Evolutionary conservation across 768 basidiomycete genomes (phyloP).

Genomic region (Pholiota microspora): DNA sequence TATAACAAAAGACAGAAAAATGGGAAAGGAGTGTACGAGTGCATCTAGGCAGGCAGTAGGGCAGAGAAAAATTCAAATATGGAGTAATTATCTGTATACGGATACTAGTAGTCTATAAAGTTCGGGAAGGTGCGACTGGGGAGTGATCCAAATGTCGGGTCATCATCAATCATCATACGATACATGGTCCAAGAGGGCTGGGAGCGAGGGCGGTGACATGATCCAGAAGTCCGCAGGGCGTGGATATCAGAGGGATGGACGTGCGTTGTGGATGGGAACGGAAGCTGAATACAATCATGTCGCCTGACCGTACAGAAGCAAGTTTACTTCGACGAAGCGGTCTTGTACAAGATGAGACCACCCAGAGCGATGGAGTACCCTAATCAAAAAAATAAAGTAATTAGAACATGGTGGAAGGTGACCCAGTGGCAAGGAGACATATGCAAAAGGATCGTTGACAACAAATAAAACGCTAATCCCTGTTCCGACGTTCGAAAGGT

Average conservation of each 20-base stretch:
- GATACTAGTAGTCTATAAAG: neutral
- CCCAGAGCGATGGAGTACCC: slow-evolving; percentile 87
- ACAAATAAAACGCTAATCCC: neutral
- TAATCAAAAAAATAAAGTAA: slow-evolving; percentile 20
- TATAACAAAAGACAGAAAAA: neutral
- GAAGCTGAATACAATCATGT: neutral
- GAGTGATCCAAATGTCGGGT: neutral
- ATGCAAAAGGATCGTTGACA: slow-evolving; percentile 1
- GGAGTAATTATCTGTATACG: neutral
- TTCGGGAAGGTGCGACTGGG: neutral
- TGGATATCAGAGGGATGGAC: neutral
- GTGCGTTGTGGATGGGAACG: neutral
- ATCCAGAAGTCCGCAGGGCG: neutral
- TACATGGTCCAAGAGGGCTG: neutral
- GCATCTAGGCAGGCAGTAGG: neutral
- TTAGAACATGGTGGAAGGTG: neutral
- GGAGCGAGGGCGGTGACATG: neutral
- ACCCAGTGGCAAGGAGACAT: slow-evolving; percentile 1
- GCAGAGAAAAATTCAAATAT: neutral
- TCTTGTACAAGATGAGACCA: slow-evolving; percentile 86
- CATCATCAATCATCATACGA: neutral
- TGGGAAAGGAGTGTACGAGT: neutral
- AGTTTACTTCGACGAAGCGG: slow-evolving; percentile 23
- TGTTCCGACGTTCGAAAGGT: neutral
- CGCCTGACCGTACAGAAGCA: neutral